phyloP scores from a whole-genome alignment of 306 rosid species.

The Corylus avellana region DNA sequence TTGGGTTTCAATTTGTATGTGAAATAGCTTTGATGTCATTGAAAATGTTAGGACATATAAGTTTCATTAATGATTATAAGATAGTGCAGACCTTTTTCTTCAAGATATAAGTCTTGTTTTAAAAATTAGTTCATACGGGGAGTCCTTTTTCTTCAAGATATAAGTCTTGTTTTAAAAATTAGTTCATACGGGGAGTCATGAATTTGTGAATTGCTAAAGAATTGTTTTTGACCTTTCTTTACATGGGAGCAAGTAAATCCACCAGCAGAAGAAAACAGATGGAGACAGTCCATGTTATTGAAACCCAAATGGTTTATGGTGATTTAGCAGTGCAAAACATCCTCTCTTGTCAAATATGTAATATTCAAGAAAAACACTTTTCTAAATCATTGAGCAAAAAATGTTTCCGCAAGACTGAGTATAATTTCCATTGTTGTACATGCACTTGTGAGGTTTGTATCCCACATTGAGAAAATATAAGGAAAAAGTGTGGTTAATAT shows the following conservation, averaged over 20 bases:
- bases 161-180: neutral
- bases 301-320: neutral
- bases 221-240: constrained; percentile 13
- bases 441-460: too few species aligned
- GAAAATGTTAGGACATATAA: neutral
- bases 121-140: neutral
- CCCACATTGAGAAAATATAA: too few species aligned
- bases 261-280: neutral
- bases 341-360: neutral
- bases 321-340: neutral
- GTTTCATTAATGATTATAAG: neutral
- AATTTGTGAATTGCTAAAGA: neutral
- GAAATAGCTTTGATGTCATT: neutral
- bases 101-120: neutral
- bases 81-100: neutral
- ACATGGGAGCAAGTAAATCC: neutral
- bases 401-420: neutral
- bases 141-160: neutral
- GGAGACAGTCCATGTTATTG: neutral
- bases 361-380: neutral
- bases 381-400: neutral
- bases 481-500: too few species aligned
- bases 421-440: neutral
- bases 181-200: neutral
- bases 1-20: neutral